phyloP scores from a whole-genome alignment of 1,139 yeast species.

The Yamadazyma sp. region DNA sequence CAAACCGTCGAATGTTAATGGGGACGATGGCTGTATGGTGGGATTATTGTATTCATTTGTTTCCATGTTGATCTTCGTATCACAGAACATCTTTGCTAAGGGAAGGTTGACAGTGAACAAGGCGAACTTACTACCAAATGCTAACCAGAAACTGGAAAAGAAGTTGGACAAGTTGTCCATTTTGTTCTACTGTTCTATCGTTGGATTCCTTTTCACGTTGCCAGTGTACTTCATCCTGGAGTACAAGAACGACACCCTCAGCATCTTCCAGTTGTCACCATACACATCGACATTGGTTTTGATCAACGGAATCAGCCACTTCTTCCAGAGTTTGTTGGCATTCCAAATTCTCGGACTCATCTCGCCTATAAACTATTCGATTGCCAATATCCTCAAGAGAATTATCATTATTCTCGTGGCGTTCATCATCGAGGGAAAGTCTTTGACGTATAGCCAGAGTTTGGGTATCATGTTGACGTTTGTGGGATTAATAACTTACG shows the following conservation, averaged over 20 bases:
- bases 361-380: conserved; percentile 86
- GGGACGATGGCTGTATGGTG: conserved; percentile 29
- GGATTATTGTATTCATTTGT: conserved; percentile 77
- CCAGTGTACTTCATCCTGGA: conserved; percentile 79
- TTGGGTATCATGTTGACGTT: conserved; percentile 72
- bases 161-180: conserved; percentile 82
- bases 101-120: conserved; percentile 59
- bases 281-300: conserved; percentile 38
- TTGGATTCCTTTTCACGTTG: conserved; percentile 76
- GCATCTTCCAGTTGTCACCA: conserved; percentile 34
- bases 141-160: conserved; percentile 23
- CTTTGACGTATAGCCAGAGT: conserved; percentile 53
- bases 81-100: conserved; percentile 91
- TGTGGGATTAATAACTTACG: conserved; percentile 64
- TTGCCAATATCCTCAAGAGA: conserved; percentile 85
- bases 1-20: conserved; percentile 4
- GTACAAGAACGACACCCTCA: conserved; percentile 36
- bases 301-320: conserved; percentile 77
- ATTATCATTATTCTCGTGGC: conserved; percentile 83
- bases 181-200: conserved; percentile 75
- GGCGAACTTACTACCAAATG: conserved; percentile 20
- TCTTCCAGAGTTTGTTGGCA: conserved; percentile 81
- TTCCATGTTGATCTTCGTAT: conserved; percentile 83
- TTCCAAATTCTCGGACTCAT: conserved; percentile 85
- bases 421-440: conserved; percentile 74